phyloP scores from a whole-genome alignment of 495 filamentous ascomycete species.

The Thozetella sp. region DNA sequence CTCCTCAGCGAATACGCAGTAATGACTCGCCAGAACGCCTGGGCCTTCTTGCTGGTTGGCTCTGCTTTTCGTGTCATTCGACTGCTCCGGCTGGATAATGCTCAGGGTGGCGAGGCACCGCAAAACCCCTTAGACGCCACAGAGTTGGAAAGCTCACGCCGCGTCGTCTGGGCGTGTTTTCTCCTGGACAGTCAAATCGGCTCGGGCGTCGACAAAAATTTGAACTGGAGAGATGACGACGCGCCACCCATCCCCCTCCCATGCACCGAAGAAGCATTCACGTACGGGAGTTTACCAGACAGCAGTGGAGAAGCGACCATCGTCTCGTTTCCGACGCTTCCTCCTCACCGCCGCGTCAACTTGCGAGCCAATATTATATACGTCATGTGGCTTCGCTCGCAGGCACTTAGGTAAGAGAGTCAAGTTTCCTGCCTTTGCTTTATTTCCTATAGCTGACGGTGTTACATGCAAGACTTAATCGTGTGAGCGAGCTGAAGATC shows the following conservation, averaged over 20 bases:
- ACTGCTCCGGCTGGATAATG: constrained; percentile 31
- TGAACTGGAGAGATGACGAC: constrained; percentile 29
- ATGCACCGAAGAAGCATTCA: constrained; percentile 22
- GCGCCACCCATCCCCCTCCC: constrained; percentile 36
- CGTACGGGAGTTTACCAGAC: background rate
- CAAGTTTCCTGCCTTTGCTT: background rate
- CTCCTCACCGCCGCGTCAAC: background rate
- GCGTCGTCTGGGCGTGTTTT: constrained; percentile 39
- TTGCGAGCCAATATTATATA: constrained; percentile 6
- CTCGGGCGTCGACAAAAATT: constrained; percentile 16
- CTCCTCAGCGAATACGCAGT: constrained; percentile 32
- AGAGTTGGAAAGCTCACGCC: constrained; percentile 26
- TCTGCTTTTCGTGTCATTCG: constrained; percentile 34
- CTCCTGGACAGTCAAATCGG: constrained; percentile 36
- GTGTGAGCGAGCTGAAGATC: background rate
- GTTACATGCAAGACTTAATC: constrained; percentile 5
- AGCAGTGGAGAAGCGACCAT: background rate
- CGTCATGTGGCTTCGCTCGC: constrained; percentile 6
- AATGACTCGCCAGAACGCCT: constrained; percentile 31
- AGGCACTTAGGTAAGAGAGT: constrained; percentile 2
- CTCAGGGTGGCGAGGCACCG: constrained; percentile 4
- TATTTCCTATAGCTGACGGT: background rate
- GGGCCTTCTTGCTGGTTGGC: constrained; percentile 37
- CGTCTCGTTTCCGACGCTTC: background rate
- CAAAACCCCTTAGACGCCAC: background rate